Evolutionary conservation across 495 filamentous ascomycete species (phyloP), one percentile per base, ranked within the genome.

Genomic region (Corynascus novoguineensis): DNA sequence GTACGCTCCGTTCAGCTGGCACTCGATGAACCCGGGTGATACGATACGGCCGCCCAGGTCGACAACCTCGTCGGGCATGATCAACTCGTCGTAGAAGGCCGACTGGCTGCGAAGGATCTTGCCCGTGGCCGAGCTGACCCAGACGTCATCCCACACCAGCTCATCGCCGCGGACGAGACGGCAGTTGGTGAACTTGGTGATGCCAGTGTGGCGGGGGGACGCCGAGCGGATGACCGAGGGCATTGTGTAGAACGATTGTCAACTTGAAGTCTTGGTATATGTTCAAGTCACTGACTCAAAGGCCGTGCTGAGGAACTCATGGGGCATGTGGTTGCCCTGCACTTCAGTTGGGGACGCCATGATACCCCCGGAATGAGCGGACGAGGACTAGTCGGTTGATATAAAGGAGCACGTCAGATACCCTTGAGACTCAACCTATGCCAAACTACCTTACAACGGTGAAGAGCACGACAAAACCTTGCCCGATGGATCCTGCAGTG

Each of bases 121-220:
- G 54, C 89, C 88, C 14, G 86, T 86, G 24, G 74, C 61, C 4
- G 87, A 86, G 66, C 83, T 84, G 32, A 92, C 83, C 88, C 87
- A 92, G 29, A 92, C 76, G 70, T 95, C 88, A 59, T 86, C 82
- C 25, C 83, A 72, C 11, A 89, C 75, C 37, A 93, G 75, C 8
- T 74, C 53, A 57, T 82, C 75, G 53, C 80, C 82, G 49, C 81
- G 80, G 44, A 89, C 69, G 11, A 92, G 74, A 28, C 85, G 81
- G 64, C 88, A 89, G 73, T 91, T 92, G 66, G 87, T 91, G 65
- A 95, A 84, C 66, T 90, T 89, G 69, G 85, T 89, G 66, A 92
- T 86, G 58, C 83, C 77, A 44, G 75, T 64, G 4, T 59, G 50
- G 28, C 51, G 40, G 10, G 48, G 47, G 8, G 52, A 42, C 3